Conservation (phyloP, 2,329 filamentous ascomycete species). For the Aciculosporium take region DNA sequence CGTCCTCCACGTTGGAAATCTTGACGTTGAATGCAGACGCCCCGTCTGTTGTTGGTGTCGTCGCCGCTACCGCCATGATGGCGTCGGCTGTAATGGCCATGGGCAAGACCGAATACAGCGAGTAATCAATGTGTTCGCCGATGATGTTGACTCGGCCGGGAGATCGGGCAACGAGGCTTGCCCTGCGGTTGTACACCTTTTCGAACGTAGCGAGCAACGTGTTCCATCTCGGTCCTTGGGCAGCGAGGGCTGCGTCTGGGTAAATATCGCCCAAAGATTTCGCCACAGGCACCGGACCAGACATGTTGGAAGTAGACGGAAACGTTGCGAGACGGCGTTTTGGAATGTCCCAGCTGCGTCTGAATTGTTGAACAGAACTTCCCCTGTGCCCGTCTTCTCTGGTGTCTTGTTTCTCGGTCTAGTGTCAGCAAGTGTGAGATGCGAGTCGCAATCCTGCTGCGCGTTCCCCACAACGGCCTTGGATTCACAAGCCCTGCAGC, state of each 20-base stretch:
- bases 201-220: slow-evolving; percentile 58
- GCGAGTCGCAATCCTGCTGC: no score
- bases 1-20: slow-evolving; percentile 63
- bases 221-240: slow-evolving; percentile 63
- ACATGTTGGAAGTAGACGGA: slow-evolving; percentile 24
- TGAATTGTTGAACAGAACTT: no score
- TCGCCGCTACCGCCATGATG: slow-evolving; percentile 62
- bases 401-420: no score
- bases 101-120: slow-evolving; percentile 85
- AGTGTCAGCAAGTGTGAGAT: no score
- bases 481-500: no score
- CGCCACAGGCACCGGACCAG: slow-evolving; percentile 55
- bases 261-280: slow-evolving; percentile 71
- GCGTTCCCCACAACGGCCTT: no score
- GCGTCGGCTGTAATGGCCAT: slow-evolving; percentile 92
- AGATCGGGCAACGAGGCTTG: slow-evolving; percentile 75
- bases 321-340: not conserved
- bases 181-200: slow-evolving; percentile 50
- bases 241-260: slow-evolving; percentile 52
- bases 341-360: not conserved
- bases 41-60: slow-evolving; percentile 33
- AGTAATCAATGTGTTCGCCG: slow-evolving; percentile 98
- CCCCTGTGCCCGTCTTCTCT: no score
- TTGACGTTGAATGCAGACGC: slow-evolving; percentile 50
- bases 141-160: slow-evolving; percentile 96